Conservation (phyloP, 805 yeast species). For the Candida sanyiensis region DNA sequence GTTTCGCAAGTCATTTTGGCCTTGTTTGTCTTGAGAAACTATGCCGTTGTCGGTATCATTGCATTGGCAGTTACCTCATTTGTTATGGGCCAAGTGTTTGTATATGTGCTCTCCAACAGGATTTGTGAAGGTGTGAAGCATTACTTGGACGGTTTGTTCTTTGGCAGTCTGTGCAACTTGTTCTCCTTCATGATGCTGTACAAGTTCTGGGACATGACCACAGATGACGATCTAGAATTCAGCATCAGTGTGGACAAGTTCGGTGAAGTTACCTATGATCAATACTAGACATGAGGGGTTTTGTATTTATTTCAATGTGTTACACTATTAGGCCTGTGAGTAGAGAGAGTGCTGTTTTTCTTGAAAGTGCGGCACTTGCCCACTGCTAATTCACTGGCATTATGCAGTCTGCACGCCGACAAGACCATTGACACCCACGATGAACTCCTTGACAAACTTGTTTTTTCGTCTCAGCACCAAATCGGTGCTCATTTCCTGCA, state of each 20-base stretch:
- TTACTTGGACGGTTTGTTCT: conserved; percentile 85
- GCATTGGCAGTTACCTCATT: conserved; percentile 67
- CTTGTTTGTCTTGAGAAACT: conserved; percentile 58
- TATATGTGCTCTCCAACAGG: conserved; percentile 58
- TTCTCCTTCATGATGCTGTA: conserved; percentile 91
- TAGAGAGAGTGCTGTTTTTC: background rate
- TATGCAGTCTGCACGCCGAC: too few species aligned
- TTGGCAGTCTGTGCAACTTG: conserved; percentile 73
- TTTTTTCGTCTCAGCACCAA: conserved; percentile 6
- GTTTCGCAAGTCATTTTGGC: conserved; percentile 66
- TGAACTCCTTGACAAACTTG: conserved; percentile 9
- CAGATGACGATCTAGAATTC: conserved; percentile 91
- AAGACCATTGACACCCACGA: conserved; percentile 13
- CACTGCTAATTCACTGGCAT: too few species aligned
- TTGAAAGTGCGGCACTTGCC: too few species aligned
- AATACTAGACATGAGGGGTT: conserved; percentile 2
- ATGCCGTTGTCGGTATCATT: conserved; percentile 91
- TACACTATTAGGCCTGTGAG: background rate
- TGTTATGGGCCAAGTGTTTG: conserved; percentile 69
- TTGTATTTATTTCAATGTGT: too few species aligned
- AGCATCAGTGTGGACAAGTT: conserved; percentile 54
- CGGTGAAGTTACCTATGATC: conserved; percentile 27
- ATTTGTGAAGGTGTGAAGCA: conserved; percentile 75
- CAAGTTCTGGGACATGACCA: conserved; percentile 94
- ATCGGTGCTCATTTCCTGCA: background rate